Base-by-base conservation (phyloP, 2,329 filamentous ascomycete genomes). In the Xylaria multiplex region DNA sequence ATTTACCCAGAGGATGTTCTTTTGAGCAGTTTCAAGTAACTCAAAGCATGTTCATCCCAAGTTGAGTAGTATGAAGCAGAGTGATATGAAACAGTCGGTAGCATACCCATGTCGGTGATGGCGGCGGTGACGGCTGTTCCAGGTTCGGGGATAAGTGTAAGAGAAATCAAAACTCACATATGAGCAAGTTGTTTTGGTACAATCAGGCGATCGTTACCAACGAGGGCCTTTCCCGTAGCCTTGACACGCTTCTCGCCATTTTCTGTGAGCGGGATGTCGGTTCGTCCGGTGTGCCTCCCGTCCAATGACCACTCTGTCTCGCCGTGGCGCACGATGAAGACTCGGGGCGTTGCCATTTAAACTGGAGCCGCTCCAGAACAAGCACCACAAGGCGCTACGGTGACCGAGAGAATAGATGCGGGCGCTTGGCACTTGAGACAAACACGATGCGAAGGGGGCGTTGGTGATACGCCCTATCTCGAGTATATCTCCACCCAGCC, bases 291-390 rank as follows among this genome's bases (percentile, higher is more conserved):
- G 80, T 97, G 93, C 59, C 89, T 86, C 62, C 93, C 94, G 72
- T 91, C 91, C 54, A 97, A 88, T 5, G 92, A 96, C 94, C 94
- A 98, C 82, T 97, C 93, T 3, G 94, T 98, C 82, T 97, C 93
- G 80, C 94, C 95, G 77, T 97, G 94, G 73, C 94, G 92, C 77
- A 93, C 82, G 72, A 96, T 88, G 82, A 95, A 95, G 77, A 92
- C 89, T 59, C 92, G 86, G 1, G 92, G 92, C 2, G 90, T 88
- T 2, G 79, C 54, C 79, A 80, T 80, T 42, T 43, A 4, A 13
- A 54, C 52, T 54, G 19, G 24, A 48, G 2, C n/a, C 27, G 4
- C 14, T 42, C 8, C 22, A 19, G 9, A 4, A 46, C 48, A 27
- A 27, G 27, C 27, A 61, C 30, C 27, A 46, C 22, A 35, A 35